These are phyloP conservation scores for Dipteronia sinensis DNA, from an alignment of 345 rosid genomes.

Conservation along the genomic window DNA sequence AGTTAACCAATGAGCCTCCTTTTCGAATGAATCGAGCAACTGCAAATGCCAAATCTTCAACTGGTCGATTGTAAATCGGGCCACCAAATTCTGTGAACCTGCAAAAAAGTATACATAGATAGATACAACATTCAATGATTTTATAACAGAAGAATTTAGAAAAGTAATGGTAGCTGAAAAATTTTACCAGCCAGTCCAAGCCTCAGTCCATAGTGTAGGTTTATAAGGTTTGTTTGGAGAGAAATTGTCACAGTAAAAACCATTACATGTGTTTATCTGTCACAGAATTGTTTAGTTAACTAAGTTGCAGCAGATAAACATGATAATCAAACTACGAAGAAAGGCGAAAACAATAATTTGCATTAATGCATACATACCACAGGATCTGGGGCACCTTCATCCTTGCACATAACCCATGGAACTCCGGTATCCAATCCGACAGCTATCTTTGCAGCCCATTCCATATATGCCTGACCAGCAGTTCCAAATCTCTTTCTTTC, in stretches of 20 bases:
- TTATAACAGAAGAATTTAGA: neutral
- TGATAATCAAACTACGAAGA: neutral
- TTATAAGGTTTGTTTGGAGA: constrained; percentile 67
- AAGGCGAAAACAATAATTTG: neutral
- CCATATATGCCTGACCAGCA: constrained; percentile 56
- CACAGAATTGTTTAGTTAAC: neutral
- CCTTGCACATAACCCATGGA: constrained; percentile 87
- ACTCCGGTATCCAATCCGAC: constrained; percentile 58
- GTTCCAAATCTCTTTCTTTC: constrained; percentile 43
- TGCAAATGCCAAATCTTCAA: constrained; percentile 73
- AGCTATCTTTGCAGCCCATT: constrained; percentile 74
- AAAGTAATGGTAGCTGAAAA: neutral
- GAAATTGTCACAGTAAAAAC: constrained; percentile 67
- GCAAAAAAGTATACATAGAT: neutral
- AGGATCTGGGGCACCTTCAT: constrained; percentile 74
- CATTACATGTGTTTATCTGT: constrained; percentile 74
- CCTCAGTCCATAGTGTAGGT: constrained; percentile 73
- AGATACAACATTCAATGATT: neutral
- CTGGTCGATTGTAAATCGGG: constrained; percentile 48
- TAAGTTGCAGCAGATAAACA: neutral
- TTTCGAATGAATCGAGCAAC: constrained; percentile 67
- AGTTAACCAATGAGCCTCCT: constrained; percentile 68
- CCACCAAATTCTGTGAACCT: constrained; percentile 77
- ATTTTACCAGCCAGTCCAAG: constrained; percentile 70
- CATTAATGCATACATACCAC: constrained; percentile 33